Percentiles rank a stretch among this genome's conserved stretches.
Conservation (phyloP, 1,284 basidiomycete genomes). For the Spongiforma sp. region DNA sequence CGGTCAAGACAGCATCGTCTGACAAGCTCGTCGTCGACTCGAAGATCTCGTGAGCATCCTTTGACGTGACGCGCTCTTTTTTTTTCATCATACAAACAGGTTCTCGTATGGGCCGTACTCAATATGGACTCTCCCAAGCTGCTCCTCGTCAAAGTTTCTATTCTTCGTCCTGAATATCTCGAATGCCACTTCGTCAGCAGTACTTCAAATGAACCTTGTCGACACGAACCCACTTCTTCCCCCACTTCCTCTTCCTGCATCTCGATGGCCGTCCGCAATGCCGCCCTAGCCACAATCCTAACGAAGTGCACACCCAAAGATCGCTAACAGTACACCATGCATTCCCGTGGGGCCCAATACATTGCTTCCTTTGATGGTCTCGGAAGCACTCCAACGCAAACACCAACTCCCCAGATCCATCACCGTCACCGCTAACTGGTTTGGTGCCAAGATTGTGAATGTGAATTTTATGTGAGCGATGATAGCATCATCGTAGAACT, state of each 20-base stretch:
- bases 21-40: conserved; percentile 93
- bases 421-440: conserved; percentile 85
- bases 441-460: conserved; percentile 94
- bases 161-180: conserved; percentile 97
- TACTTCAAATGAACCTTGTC: conserved; percentile 78
- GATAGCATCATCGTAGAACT: conserved; percentile 96
- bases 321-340: no score
- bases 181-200: conserved; percentile 86
- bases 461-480: conserved; percentile 95
- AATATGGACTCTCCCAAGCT: conserved; percentile 92
- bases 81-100: conserved; percentile 51
- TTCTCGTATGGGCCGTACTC: conserved; percentile 96
- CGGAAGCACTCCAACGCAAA: conserved; percentile 88
- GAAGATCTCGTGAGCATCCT: conserved; percentile 82
- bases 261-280: conserved; percentile 70
- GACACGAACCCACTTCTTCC: conserved; percentile 18
- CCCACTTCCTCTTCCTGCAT: conserved; percentile 33
- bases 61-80: background rate
- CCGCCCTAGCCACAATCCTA: conserved; percentile 78
- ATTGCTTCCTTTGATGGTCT: conserved; percentile 64
- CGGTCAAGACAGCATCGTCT: conserved; percentile 97
- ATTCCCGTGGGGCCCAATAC: conserved; percentile 25
- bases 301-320: conserved; percentile 50
- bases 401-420: conserved; percentile 91
- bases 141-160: conserved; percentile 91